Base-by-base conservation (phyloP, 2,329 filamentous ascomycete genomes). In the Pyrenophora tritici-repentis region DNA sequence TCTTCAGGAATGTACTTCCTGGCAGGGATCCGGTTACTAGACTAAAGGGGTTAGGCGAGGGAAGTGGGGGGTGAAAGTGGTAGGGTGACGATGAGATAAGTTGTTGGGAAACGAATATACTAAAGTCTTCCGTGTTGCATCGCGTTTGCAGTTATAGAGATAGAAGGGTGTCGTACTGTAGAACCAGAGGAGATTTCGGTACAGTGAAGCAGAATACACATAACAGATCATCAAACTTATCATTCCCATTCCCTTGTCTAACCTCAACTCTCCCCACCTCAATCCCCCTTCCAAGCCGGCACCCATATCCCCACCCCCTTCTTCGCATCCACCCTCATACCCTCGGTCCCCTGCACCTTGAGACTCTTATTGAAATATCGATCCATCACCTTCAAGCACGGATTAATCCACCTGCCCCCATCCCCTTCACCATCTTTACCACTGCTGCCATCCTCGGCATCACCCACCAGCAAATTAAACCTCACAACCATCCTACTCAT, bases 291-390 rank as follows among this genome's bases (percentile, higher is more conserved):
- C 24, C 2, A 10, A 20, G 9, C 16, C 13, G 2, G 3, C 20
- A 76, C 66, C 73, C 74, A 77, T 2, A 79, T 62, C 17, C 67
- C 65, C 1, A 79, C 62, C 0, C 79, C 80, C 54, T 80, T 82
- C 69, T 83, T 83, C 26, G 26, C 26, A 53, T 84, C 82, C 54
- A 66, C 71, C 55, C 75, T 76, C 73, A 80, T 87, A 17, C 86
- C 88, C 67, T 87, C 89, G 0, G 89, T 93, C 2, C 90, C 86
- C 53, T 91, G 84, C 18, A 96, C 86, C 56, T 88, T 86, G 54
- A 97, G 73, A 35, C 89, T 86, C 79, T 97, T 96, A 71, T 96
- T 91, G 74, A 96, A 97, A 66, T 96, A 96, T 63, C 89, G 87
- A 77, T 96, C 93, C 55, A 90, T 82, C 33, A 97, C 90, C 55